phyloP scores from a whole-genome alignment of 495 filamentous ascomycete genomes.

The Penicillium canariense region DNA sequence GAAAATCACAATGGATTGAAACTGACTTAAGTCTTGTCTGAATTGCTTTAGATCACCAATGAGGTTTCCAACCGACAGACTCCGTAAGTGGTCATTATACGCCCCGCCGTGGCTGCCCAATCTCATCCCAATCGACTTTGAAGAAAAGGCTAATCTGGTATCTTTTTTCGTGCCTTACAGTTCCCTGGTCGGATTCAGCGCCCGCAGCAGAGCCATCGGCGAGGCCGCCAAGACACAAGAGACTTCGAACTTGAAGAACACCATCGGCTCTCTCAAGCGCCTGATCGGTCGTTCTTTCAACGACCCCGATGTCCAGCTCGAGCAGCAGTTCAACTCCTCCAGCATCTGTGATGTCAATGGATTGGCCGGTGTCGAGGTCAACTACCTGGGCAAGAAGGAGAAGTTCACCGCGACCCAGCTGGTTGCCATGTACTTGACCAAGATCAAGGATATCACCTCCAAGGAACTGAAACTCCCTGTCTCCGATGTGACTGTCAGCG shows the following conservation, averaged over 20 bases:
- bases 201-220: constrained; percentile 88
- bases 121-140: constrained; percentile 15
- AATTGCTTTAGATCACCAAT: constrained; percentile 81
- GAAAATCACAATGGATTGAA: constrained; percentile 3
- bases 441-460: constrained; percentile 83
- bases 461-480: constrained; percentile 89
- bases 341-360: constrained; percentile 85
- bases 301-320: constrained; percentile 88
- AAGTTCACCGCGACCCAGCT: constrained; percentile 89
- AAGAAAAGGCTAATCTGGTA: constrained; percentile 32
- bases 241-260: constrained; percentile 99
- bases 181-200: constrained; percentile 90
- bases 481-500: constrained; percentile 91
- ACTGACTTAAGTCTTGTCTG: constrained; percentile 23
- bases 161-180: constrained; percentile 41
- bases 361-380: constrained; percentile 91
- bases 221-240: constrained; percentile 98
- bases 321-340: constrained; percentile 89
- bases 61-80: constrained; percentile 98
- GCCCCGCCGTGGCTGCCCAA: constrained; percentile 1
- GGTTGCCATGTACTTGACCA: constrained; percentile 91
- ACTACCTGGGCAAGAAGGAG: constrained; percentile 92
- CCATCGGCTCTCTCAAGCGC: constrained; percentile 86
- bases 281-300: constrained; percentile 79
- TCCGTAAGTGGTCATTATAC: constrained; percentile 64